These are phyloP conservation scores for Cruciata laevipes DNA, from an alignment of 257 asterid species.

Conservation along the genomic window DNA sequence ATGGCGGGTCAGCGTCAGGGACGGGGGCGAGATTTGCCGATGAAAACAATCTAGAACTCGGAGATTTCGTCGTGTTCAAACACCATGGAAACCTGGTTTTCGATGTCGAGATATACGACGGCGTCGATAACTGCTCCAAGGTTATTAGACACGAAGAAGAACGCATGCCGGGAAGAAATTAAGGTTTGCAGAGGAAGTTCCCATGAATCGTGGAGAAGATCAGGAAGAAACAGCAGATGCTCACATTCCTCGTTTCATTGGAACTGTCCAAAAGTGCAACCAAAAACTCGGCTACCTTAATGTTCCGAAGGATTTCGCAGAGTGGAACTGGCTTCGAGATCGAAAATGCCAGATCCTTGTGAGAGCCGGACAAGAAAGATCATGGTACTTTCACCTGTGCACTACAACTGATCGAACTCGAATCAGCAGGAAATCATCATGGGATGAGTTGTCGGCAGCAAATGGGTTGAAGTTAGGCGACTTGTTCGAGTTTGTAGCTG, in stretches of 20 bases:
- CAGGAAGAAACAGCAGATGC: neutral
- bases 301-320: neutral
- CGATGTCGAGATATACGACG: too few relatives aligned
- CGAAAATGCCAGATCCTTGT: neutral
- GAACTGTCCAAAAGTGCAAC: neutral
- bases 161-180: too few relatives aligned
- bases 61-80: neutral
- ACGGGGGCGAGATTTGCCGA: neutral
- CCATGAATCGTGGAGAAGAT: neutral
- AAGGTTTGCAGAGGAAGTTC: neutral
- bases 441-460: neutral
- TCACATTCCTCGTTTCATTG: neutral
- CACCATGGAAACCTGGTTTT: constrained; percentile 1
- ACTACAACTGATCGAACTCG: neutral
- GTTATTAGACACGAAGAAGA: too few relatives aligned
- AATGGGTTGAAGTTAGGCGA: neutral
- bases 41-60: neutral
- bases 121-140: too few relatives aligned
- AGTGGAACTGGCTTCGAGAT: too few relatives aligned
- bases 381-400: neutral
- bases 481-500: neutral
- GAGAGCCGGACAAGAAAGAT: neutral
- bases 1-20: neutral
- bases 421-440: neutral
- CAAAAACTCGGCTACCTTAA: neutral